Evolutionary conservation across 2,329 filamentous ascomycete species (phyloP).

Genomic region (Gaeumannomyces sp.): DNA sequence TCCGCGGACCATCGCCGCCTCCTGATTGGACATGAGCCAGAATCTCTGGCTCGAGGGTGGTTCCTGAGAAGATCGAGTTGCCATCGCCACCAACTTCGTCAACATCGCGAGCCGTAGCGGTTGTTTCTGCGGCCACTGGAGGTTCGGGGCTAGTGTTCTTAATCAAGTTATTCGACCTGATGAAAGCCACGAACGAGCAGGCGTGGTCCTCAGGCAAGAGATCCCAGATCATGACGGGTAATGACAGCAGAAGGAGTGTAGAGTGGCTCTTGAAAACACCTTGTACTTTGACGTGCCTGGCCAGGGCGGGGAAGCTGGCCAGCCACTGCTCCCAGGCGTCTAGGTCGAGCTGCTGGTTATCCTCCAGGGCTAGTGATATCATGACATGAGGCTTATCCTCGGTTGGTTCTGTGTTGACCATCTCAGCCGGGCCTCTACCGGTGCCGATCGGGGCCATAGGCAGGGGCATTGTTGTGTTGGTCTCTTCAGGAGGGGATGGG

Average conservation of each 20-base stretch:
- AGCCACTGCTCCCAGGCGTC: slow-evolving; percentile 55
- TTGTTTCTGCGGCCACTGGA: slow-evolving; percentile 2
- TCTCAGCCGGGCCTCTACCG: slow-evolving; percentile 15
- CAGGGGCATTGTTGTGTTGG: slow-evolving; percentile 10
- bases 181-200: slow-evolving; percentile 52
- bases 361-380: slow-evolving; percentile 53
- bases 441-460: slow-evolving; percentile 5
- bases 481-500: slow-evolving; percentile 29
- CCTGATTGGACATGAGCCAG: neutral
- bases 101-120: slow-evolving; percentile 8
- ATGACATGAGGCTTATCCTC: slow-evolving; percentile 54
- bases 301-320: slow-evolving; percentile 47
- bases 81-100: slow-evolving; percentile 17
- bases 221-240: slow-evolving; percentile 56
- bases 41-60: slow-evolving; percentile 15
- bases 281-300: slow-evolving; percentile 55
- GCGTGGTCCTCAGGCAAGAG: slow-evolving; percentile 51
- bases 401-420: slow-evolving; percentile 35
- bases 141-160: slow-evolving; percentile 22
- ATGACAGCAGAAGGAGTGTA: slow-evolving; percentile 49
- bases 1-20: too few species aligned
- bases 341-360: slow-evolving; percentile 50
- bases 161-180: slow-evolving; percentile 50
- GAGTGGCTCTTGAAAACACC: slow-evolving; percentile 57
- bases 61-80: slow-evolving; percentile 24